These are phyloP conservation scores for Aspergillus niger DNA, from an alignment of 2,329 filamentous ascomycete species.

Conservation along the genomic window DNA sequence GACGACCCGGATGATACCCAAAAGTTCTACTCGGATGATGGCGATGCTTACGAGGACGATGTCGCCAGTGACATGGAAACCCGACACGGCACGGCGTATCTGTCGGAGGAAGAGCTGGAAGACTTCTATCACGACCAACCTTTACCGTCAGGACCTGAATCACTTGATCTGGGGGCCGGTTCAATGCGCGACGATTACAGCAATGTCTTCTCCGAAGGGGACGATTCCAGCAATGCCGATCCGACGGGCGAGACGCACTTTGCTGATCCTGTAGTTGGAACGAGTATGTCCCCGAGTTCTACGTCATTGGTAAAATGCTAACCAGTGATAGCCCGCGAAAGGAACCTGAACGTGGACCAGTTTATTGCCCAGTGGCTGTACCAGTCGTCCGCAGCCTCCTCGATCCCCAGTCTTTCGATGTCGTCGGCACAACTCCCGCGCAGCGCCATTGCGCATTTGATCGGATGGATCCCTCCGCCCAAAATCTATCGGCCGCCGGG, in stretches of 20 bases:
- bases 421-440: constrained; percentile 25
- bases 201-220: constrained; percentile 20
- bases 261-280: constrained; percentile 29
- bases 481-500: constrained; percentile 35
- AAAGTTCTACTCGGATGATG: constrained; percentile 36
- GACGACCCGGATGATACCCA: constrained; percentile 37
- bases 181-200: constrained; percentile 21
- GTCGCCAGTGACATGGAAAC: constrained; percentile 7
- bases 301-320: constrained; percentile 7
- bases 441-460: constrained; percentile 35
- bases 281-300: constrained; percentile 26
- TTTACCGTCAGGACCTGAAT: constrained; percentile 17
- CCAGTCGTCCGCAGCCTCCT: constrained; percentile 26
- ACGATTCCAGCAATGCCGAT: constrained; percentile 17
- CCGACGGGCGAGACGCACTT: constrained; percentile 20
- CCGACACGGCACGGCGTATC: background rate
- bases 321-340: constrained; percentile 36
- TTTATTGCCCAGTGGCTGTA: constrained; percentile 46
- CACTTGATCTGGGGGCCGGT: constrained; percentile 10
- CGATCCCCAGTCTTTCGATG: constrained; percentile 23
- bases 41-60: constrained; percentile 22
- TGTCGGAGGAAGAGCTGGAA: constrained; percentile 32
- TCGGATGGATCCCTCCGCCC: constrained; percentile 38
- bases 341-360: constrained; percentile 46
- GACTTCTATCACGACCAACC: constrained; percentile 33